Conservation (phyloP, 2,329 filamentous ascomycete species). For the Botrytis tulipae region DNA sequence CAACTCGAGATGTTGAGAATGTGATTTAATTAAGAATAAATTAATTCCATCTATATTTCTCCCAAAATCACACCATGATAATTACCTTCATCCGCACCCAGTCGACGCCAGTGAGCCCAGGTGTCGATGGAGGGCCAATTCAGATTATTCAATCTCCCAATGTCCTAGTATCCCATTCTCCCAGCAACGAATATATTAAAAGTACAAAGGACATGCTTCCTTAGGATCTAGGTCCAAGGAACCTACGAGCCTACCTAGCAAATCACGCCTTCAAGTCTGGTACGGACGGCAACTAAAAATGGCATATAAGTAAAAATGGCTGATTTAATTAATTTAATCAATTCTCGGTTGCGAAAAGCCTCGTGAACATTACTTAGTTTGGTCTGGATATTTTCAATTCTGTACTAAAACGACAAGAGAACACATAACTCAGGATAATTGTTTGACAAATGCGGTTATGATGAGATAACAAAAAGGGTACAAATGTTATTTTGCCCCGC, state of each 20-base stretch:
- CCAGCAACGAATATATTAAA: slow-evolving; percentile 6
- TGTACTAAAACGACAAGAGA: not conserved
- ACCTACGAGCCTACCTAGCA: not conserved
- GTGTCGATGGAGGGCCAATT: not conserved
- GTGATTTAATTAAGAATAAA: slow-evolving; percentile 4
- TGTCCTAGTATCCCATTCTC: not conserved
- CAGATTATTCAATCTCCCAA: slow-evolving; percentile 9
- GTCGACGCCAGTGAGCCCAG: not conserved
- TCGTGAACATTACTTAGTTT: slow-evolving; percentile 8
- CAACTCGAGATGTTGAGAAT: not conserved
- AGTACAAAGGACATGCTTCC: not conserved
- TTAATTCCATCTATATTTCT: not conserved
- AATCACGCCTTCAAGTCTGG: not conserved
- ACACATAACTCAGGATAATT: not conserved
- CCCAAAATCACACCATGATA: not conserved
- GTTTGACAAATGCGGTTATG: slow-evolving; percentile 1
- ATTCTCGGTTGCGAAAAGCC: not conserved
- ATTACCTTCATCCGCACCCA: not conserved
- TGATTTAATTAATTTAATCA: slow-evolving; percentile 5
- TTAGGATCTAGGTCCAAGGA: not conserved
- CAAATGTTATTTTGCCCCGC: not conserved
- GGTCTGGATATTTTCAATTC: not conserved
- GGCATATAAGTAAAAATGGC: not conserved
- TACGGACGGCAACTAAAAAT: slow-evolving; percentile 1
- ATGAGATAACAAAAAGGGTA: not conserved